Base-by-base conservation (phyloP, 2,329 filamentous ascomycete genomes). In the Sarocladiaceae sp. region DNA sequence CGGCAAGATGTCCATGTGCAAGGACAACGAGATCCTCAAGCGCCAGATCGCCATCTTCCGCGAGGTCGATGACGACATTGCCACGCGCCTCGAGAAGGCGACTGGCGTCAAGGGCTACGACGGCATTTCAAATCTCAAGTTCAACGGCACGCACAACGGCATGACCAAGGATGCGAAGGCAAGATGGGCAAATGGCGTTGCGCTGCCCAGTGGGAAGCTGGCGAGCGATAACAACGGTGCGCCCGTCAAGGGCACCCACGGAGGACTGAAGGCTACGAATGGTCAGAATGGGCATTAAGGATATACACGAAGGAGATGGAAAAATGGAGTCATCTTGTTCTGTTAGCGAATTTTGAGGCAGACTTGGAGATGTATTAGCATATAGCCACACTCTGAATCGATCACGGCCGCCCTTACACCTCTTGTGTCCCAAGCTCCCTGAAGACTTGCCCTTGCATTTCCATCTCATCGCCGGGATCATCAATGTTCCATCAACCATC, bases 21-120 rank as follows among this genome's bases (percentile, higher is more conserved):
- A 63, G 40, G 65, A 78, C 33, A 63, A 78, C 50, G 79, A 82
- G 58, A 73, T 80, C 3, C 65, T 83, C 59, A 81, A 78, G 68
- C 66, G 78, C 13, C 76, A 82, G 60, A 82, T 83, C 47, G 73
- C 69, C 43, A 83, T 83, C 56, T 82, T 82, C 68, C 67, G 78
- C 2, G 78, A 82, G 55, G 78, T 83, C 0, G 73, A 71, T 6
- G 65, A 73, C 0, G 78, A 82, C 41, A 63, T 83, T 21, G 79
- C 78, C 0, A 56, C 62, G 9, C 64, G 78, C 1, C 56, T 82
- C 1, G 79, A 83, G 66, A 81, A 82, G 66, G 76, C 76, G 0
- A 80, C 76, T 3, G 78, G 79, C 0, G 66, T 80, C 13, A 73
- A 78, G 63, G 78, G 78, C 0, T 80, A 82, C 46, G 65, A 69